Conservation (phyloP, 1,284 basidiomycete genomes). For the Trichosporon coremiiforme region DNA sequence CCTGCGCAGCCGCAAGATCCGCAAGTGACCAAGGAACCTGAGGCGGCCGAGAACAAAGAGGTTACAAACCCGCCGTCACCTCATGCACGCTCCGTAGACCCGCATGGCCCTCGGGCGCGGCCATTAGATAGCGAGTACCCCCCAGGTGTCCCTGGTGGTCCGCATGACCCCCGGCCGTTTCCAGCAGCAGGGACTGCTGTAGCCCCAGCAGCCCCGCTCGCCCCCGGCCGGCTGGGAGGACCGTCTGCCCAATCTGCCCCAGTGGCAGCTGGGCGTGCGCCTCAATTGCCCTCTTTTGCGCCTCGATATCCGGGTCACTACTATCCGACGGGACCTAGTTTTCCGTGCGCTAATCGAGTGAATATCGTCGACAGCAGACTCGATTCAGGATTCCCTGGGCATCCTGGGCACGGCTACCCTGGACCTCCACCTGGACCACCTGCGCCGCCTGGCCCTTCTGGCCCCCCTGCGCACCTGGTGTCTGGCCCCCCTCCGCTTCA, state of each 20-base stretch:
- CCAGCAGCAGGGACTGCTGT: not conserved
- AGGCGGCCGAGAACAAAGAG: not conserved
- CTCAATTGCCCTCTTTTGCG: slow-evolving; percentile 13
- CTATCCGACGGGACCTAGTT: slow-evolving; percentile 14
- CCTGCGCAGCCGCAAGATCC: not conserved
- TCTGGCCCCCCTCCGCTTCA: not conserved
- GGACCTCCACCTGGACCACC: not conserved
- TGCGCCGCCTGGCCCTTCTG: not conserved
- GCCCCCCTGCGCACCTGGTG: not conserved
- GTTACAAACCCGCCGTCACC: slow-evolving; percentile 11
- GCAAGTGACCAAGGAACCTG: not conserved
- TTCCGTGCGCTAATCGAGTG: slow-evolving; percentile 12
- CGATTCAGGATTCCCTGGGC: slow-evolving; percentile 8
- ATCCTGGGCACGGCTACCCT: not conserved
- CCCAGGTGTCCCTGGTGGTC: not conserved
- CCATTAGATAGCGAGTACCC: not conserved
- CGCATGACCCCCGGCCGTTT: not conserved
- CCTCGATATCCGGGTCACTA: not conserved
- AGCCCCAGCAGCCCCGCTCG: not conserved
- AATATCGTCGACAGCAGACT: slow-evolving; percentile 13
- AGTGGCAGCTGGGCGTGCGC: not conserved
- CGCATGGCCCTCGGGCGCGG: not conserved
- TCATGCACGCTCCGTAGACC: slow-evolving; percentile 1
- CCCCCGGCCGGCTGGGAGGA: not conserved
- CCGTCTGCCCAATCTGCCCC: not conserved